Evolutionary conservation across 2,329 filamentous ascomycete species (phyloP).

Genomic region (Trichoderma pleuroti): DNA sequence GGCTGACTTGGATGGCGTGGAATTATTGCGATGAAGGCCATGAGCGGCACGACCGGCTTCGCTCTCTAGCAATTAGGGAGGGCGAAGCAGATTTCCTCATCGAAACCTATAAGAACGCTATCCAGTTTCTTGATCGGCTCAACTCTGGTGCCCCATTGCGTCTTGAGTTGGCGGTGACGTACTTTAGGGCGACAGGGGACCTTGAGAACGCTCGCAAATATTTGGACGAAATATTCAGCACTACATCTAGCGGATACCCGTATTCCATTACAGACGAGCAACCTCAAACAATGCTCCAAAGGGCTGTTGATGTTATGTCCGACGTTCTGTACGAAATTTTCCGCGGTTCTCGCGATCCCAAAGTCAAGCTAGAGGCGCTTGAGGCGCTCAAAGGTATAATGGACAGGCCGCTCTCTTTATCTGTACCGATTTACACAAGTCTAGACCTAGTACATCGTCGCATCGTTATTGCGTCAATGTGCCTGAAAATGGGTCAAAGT

Average conservation of each 20-base stretch:
- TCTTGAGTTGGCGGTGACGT: constrained; percentile 20
- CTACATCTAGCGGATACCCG: constrained; percentile 22
- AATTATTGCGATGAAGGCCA: constrained; percentile 17
- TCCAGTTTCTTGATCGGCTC: constrained; percentile 28
- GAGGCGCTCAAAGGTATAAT: constrained; percentile 21
- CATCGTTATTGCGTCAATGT: constrained; percentile 26
- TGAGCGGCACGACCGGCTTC: constrained; percentile 17
- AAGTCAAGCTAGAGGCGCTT: constrained; percentile 23
- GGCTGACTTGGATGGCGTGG: constrained; percentile 28
- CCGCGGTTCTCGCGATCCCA: constrained; percentile 22
- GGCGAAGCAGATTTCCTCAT: constrained; percentile 25
- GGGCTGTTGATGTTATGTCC: constrained; percentile 21
- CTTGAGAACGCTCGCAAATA: constrained; percentile 16
- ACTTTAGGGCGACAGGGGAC: constrained; percentile 23
- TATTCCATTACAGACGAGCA: constrained; percentile 25
- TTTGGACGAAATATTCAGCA: constrained; percentile 27
- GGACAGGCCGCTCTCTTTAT: constrained; percentile 22
- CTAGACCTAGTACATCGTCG: constrained; percentile 17
- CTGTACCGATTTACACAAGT: constrained; percentile 22
- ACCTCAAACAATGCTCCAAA: constrained; percentile 19
- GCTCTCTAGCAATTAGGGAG: constrained; percentile 21
- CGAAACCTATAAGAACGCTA: constrained; percentile 25
- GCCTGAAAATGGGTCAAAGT: constrained; percentile 25
- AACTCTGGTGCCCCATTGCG: constrained; percentile 26
- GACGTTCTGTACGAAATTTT: constrained; percentile 26